These are phyloP conservation scores for Alternaria sp. DNA, from an alignment of 2,329 filamentous ascomycete genomes.

Conservation along the genomic window DNA sequence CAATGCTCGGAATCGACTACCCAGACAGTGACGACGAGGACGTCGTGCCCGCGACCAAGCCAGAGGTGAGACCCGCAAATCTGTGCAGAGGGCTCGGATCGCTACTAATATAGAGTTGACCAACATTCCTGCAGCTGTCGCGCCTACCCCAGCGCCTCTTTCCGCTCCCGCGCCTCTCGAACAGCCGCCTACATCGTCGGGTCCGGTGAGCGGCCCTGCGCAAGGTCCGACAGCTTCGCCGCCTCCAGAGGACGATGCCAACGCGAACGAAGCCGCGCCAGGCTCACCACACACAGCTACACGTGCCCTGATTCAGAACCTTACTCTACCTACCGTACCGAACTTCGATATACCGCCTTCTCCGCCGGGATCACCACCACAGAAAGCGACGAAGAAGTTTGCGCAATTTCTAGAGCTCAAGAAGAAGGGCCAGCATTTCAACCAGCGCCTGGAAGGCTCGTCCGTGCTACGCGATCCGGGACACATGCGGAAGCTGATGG, in stretches of 20 bases:
- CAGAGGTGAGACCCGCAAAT: conserved; percentile 49
- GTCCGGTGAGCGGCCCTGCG: conserved; percentile 31
- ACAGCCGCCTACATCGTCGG: conserved; percentile 10
- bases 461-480: conserved; percentile 73
- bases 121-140: conserved; percentile 24
- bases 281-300: conserved; percentile 71
- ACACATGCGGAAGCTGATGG: conserved; percentile 73
- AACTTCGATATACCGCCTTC: conserved; percentile 78
- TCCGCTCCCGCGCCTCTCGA: conserved; percentile 12
- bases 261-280: conserved; percentile 29
- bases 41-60: conserved; percentile 32
- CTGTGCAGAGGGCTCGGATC: conserved; percentile 46
- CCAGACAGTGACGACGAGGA: conserved; percentile 58
- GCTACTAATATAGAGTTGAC: conserved; percentile 55
- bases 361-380: conserved; percentile 63
- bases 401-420: conserved; percentile 79
- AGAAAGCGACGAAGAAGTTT: conserved; percentile 68
- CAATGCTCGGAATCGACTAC: conserved; percentile 52
- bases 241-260: conserved; percentile 20
- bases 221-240: conserved; percentile 37
- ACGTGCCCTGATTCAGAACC: conserved; percentile 69
- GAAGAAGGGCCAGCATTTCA: conserved; percentile 78
- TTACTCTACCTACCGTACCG: conserved; percentile 75
- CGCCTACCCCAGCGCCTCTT: conserved; percentile 14
- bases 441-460: conserved; percentile 72